These are phyloP conservation scores for Logfia minima DNA, from an alignment of 129 eudicot genomes.

Conservation along the genomic window DNA sequence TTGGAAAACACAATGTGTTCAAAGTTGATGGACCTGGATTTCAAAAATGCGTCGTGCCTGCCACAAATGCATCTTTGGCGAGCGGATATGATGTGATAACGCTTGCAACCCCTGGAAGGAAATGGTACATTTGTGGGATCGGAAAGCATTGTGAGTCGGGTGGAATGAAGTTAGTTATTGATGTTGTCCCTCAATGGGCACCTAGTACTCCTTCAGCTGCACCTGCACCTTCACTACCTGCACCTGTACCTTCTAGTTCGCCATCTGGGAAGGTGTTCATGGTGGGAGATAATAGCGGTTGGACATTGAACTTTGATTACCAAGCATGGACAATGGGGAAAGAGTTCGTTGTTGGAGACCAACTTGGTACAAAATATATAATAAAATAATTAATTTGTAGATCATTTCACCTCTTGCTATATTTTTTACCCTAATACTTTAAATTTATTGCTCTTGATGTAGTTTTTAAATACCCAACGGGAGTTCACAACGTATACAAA, in stretches of 20 bases:
- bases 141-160: slow-evolving; percentile 33
- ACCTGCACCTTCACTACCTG: neutral
- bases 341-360: slow-evolving; percentile 32
- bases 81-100: slow-evolving; percentile 36
- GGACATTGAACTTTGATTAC: slow-evolving; percentile 36
- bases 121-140: slow-evolving; percentile 50
- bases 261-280: slow-evolving; percentile 16
- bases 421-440: neutral
- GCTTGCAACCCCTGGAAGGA: slow-evolving; percentile 35
- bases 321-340: slow-evolving; percentile 30
- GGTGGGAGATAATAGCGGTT: slow-evolving; percentile 30
- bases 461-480: slow-evolving; percentile 29
- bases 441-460: neutral
- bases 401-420: neutral
- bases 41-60: slow-evolving; percentile 25
- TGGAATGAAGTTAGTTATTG: slow-evolving; percentile 13
- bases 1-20: slow-evolving; percentile 38
- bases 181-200: slow-evolving; percentile 4
- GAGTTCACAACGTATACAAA: slow-evolving; percentile 27
- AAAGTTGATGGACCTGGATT: slow-evolving; percentile 38
- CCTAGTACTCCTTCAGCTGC: neutral
- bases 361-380: slow-evolving; percentile 11
- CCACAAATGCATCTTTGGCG: neutral
- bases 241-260: neutral
- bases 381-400: neutral